Conservation (phyloP, 2,329 filamentous ascomycete species). For the Stachybotrys chlorohalonatus region DNA sequence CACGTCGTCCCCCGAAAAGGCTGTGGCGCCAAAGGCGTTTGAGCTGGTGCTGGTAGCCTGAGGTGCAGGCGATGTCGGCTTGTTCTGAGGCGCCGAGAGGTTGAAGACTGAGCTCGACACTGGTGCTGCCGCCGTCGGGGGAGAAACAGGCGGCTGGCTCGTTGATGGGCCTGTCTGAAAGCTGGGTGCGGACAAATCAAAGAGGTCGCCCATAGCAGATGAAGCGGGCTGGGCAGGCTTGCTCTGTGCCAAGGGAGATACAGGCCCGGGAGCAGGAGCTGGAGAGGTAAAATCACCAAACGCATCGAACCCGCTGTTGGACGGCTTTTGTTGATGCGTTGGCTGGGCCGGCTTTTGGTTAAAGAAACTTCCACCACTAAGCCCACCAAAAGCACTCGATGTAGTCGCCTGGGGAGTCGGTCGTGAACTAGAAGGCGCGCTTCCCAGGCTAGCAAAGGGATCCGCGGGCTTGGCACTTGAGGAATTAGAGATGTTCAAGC, state of each 20-base stretch:
- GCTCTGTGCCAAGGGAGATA: slow-evolving; percentile 18
- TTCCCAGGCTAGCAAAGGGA: slow-evolving; percentile 55
- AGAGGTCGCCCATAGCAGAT: slow-evolving; percentile 66
- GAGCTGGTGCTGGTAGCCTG: slow-evolving; percentile 20
- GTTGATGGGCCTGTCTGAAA: slow-evolving; percentile 27
- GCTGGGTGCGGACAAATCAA: slow-evolving; percentile 59
- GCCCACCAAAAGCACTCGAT: slow-evolving; percentile 35
- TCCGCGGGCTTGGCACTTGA: slow-evolving; percentile 34
- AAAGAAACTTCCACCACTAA: slow-evolving; percentile 76
- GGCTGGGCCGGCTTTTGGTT: slow-evolving; percentile 58
- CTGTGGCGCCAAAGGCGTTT: slow-evolving; percentile 27
- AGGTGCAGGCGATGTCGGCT: slow-evolving; percentile 33
- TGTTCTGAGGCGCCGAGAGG: slow-evolving; percentile 49
- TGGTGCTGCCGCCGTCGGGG: slow-evolving; percentile 27
- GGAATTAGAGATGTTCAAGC: slow-evolving; percentile 33
- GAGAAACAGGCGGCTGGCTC: slow-evolving; percentile 20
- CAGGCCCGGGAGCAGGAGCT: slow-evolving; percentile 28
- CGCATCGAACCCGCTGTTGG: slow-evolving; percentile 54
- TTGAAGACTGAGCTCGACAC: slow-evolving; percentile 67
- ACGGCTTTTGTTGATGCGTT: slow-evolving; percentile 40
- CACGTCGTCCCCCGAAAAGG: slow-evolving; percentile 53
- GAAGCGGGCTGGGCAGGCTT: slow-evolving; percentile 37
- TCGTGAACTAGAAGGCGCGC: slow-evolving; percentile 21
- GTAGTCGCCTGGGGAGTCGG: slow-evolving; percentile 24
- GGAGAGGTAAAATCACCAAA: slow-evolving; percentile 48